Evolutionary conservation across 805 yeast species (phyloP), one percentile per base, ranked within the genome.

Genomic region (Metschnikowia henanensis): DNA sequence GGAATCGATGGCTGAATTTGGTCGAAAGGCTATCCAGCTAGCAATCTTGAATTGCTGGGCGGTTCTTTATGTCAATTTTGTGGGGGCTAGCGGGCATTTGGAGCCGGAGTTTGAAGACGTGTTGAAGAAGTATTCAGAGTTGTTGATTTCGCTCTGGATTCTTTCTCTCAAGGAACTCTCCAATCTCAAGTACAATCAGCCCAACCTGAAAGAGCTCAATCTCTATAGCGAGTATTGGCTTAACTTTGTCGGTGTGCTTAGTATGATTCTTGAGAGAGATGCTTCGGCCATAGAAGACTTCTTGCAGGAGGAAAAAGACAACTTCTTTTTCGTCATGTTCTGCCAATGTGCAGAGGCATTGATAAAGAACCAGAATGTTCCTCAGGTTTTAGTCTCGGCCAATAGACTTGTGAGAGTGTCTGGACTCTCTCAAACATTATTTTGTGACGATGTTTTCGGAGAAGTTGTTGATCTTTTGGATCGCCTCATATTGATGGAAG

Each of bases 311-410:
- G 90, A 83, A 48, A 67, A 79, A 1, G 71, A 76, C 4, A 80
- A 79, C 48, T 86, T 90, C 52, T 83, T 86, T 62, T 86, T 88
- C 58, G 83, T 90, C 23, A 61, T 91, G 30, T 87, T 85, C 65
- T 87, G 96, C 9, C 86, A 87, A 52, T 88, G 96, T 59, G 73
- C 90, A 37, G 95, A 87, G 53, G 78, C 84, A 0, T 70, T 90
- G 48, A 75, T 84, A 15, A 65, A 58, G 41, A 66, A 67, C 37
- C 76, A 75, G 38, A 59, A 68, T 40, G 76, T 82, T 3, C 56
- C 76, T 10, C 66, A 68, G 2, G 81, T 85, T 0, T 61, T 91
- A 46, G 67, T 65, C 1, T 66, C 72, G 0, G 54, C 68, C 44
- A 61, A 60, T 26, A 73, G 79, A 43, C 68, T 90, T 15, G 68